Percentiles rank a stretch among this genome's conserved stretches.
Evolutionary conservation across 2,329 filamentous ascomycete genomes (phyloP).

Genomic region (Colletotrichum somersetense): DNA sequence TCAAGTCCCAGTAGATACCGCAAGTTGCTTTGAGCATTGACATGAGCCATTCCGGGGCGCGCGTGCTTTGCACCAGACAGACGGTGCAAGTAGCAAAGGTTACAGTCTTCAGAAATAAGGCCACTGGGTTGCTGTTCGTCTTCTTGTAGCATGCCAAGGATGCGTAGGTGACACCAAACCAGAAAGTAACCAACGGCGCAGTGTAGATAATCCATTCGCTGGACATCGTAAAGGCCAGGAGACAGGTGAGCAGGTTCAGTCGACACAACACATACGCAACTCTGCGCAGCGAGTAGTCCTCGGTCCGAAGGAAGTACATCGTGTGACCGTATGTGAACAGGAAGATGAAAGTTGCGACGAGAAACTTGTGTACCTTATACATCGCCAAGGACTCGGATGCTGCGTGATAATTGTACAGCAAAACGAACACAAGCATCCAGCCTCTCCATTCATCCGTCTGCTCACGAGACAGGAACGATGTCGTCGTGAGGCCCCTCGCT

Average conservation of each 20-base stretch:
- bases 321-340: conserved; percentile 73
- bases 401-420: conserved; percentile 70
- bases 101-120: conserved; percentile 62
- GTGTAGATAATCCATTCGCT: conserved; percentile 68
- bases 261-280: conserved; percentile 63
- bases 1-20: conserved; percentile 61
- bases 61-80: conserved; percentile 32
- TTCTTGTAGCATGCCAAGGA: conserved; percentile 59
- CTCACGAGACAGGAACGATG: conserved; percentile 59
- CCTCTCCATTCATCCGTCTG: conserved; percentile 77
- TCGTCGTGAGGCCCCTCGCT: conserved; percentile 7
- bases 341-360: conserved; percentile 71
- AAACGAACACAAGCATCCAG: conserved; percentile 68
- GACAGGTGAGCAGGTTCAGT: conserved; percentile 67
- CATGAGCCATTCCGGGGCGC: conserved; percentile 27
- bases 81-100: conserved; percentile 55
- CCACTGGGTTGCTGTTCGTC: conserved; percentile 57
- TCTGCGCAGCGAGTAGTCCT: conserved; percentile 68
- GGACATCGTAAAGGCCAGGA: conserved; percentile 67
- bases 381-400: conserved; percentile 61
- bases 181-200: conserved; percentile 70
- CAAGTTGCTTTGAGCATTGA: conserved; percentile 47
- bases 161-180: conserved; percentile 69
- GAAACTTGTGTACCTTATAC: conserved; percentile 66
- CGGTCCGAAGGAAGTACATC: conserved; percentile 66